Conservation (phyloP, 192 early-diverging fungal species). For the Coemansia sp. region DNA sequence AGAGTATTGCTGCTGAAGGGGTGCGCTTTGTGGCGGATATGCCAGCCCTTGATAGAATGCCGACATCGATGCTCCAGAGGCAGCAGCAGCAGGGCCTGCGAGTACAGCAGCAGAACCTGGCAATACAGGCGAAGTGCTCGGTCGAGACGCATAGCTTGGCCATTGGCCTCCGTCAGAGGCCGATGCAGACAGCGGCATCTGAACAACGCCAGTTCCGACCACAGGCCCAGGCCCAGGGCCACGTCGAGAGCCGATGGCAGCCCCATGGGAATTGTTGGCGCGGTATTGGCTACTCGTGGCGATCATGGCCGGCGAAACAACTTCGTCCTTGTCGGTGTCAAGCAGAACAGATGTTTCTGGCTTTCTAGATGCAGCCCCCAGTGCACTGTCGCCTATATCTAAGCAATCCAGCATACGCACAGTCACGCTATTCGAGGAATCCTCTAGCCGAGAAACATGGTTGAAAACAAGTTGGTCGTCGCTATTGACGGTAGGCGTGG, state of each 20-base stretch:
- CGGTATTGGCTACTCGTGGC: constrained; percentile 1
- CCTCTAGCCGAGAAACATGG: too few relatives aligned
- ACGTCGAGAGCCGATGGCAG: constrained; percentile 33
- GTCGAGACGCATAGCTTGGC: neutral
- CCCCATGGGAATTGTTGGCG: neutral
- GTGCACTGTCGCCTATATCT: too few relatives aligned
- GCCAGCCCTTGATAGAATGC: neutral
- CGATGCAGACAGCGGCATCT: neutral
- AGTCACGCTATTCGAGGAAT: too few relatives aligned
- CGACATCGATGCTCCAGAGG: constrained; percentile 5
- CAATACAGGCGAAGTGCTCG: constrained; percentile 15
- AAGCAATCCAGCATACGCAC: too few relatives aligned
- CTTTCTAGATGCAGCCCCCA: too few relatives aligned
- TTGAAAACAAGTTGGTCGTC: too few relatives aligned
- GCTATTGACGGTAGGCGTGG: too few relatives aligned
- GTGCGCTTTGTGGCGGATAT: too few relatives aligned
- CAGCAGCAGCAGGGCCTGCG: neutral
- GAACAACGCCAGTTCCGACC: neutral
- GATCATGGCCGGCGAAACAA: constrained; percentile 12
- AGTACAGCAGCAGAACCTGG: constrained; percentile 1
- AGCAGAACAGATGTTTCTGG: constrained; percentile 2
- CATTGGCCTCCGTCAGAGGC: neutral
- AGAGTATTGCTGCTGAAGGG: too few relatives aligned
- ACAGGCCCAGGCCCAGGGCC: neutral
- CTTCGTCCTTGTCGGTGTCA: constrained; percentile 29